Conservation (phyloP, 2,329 filamentous ascomycete species). For the Fusarium torulosum region DNA sequence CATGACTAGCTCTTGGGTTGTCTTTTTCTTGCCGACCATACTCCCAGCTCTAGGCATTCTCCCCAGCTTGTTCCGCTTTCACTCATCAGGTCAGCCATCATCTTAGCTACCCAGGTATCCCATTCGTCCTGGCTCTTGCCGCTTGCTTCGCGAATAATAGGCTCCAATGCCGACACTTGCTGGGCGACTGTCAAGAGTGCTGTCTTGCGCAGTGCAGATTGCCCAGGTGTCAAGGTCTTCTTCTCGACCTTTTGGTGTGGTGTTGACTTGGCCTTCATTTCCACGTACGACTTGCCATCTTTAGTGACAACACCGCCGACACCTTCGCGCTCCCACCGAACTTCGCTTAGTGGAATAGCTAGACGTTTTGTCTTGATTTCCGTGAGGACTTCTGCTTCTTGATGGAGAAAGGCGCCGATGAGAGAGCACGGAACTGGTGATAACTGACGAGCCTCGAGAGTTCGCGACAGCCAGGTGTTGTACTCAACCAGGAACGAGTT, state of each 20-base stretch:
- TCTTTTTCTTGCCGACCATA: constrained; percentile 87
- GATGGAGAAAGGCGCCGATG: constrained; percentile 80
- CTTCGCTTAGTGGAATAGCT: constrained; percentile 86
- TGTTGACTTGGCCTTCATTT: constrained; percentile 63
- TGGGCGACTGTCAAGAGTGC: constrained; percentile 86
- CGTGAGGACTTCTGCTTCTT: constrained; percentile 79
- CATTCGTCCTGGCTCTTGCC: constrained; percentile 92
- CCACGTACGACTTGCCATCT: constrained; percentile 70
- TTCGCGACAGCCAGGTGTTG: constrained; percentile 83
- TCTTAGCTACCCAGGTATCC: constrained; percentile 88
- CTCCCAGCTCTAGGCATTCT: constrained; percentile 87
- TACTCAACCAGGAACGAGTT: constrained; percentile 87
- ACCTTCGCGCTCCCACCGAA: constrained; percentile 87
- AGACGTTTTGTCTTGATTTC: constrained; percentile 80
- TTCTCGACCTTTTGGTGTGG: constrained; percentile 55
- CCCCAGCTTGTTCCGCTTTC: constrained; percentile 84
- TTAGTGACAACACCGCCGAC: constrained; percentile 72
- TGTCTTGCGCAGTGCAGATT: constrained; percentile 80
- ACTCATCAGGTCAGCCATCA: constrained; percentile 86
- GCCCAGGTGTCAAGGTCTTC: constrained; percentile 72
- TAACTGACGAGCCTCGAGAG: constrained; percentile 78
- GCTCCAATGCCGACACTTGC: constrained; percentile 87
- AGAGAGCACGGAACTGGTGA: constrained; percentile 82
- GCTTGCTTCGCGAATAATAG: constrained; percentile 82
- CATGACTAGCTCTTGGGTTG: constrained; percentile 7